Evolutionary conservation across 305 asterid genomes (phyloP).

Genomic region (Solanum hybrid): DNA sequence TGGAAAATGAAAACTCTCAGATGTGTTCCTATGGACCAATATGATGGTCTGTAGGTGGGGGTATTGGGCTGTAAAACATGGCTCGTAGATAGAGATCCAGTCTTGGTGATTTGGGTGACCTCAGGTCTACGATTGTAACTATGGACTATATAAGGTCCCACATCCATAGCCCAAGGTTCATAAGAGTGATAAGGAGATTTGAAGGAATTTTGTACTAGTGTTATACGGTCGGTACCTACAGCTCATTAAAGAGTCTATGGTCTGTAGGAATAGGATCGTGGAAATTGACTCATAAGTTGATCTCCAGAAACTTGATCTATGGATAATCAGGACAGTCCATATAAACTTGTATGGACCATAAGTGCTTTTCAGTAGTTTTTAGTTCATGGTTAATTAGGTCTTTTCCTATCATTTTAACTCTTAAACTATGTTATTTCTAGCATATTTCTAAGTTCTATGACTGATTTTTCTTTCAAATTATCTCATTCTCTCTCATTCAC

Average conservation of each 20-base stretch:
- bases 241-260: neutral
- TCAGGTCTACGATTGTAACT: neutral
- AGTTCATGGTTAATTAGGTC: neutral
- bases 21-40: neutral
- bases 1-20: neutral
- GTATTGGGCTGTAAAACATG: neutral
- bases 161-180: neutral
- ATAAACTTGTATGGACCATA: neutral
- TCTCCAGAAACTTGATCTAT: neutral
- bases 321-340: neutral
- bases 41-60: neutral
- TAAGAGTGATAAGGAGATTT: neutral
- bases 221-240: neutral
- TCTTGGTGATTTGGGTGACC: neutral
- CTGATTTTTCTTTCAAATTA: neutral
- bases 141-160: neutral
- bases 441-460: neutral
- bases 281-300: neutral
- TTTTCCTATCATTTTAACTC: neutral
- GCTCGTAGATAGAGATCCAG: neutral
- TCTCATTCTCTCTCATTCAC: neutral
- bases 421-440: neutral
- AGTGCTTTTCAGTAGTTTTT: neutral
- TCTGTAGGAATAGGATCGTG: neutral
- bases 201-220: neutral